phyloP scores from a whole-genome alignment of 495 filamentous ascomycete genomes.

The Clavariopsis aquatica region DNA sequence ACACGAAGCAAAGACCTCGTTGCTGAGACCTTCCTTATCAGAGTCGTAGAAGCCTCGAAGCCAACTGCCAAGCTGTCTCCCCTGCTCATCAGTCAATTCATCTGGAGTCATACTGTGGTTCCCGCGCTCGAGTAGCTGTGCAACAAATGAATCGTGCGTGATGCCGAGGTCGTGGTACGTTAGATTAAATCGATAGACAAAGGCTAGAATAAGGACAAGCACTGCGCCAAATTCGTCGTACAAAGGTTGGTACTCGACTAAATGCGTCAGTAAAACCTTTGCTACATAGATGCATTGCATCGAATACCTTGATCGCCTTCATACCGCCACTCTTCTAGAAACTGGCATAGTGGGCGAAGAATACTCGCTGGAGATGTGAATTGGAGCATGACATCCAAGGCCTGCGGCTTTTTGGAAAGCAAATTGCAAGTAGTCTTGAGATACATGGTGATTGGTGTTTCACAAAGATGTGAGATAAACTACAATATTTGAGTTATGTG shows the following conservation, averaged over 20 bases:
- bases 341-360: constrained; percentile 77
- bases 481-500: too few species aligned
- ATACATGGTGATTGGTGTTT: constrained; percentile 85
- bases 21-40: constrained; percentile 67
- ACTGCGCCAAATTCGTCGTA: constrained; percentile 96
- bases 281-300: background rate
- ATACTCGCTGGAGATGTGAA: constrained; percentile 77
- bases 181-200: constrained; percentile 81
- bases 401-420: constrained; percentile 73
- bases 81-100: constrained; percentile 70
- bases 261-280: constrained; percentile 6
- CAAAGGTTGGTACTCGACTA: constrained; percentile 87
- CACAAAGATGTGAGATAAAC: constrained; percentile 77
- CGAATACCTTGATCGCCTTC: constrained; percentile 77
- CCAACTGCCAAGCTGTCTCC: constrained; percentile 78
- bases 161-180: constrained; percentile 67
- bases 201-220: constrained; percentile 76
- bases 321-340: constrained; percentile 87
- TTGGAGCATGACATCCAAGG: constrained; percentile 81
- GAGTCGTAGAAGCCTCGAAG: constrained; percentile 83
- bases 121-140: constrained; percentile 70
- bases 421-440: constrained; percentile 80
- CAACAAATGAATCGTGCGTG: constrained; percentile 69
- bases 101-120: constrained; percentile 62
- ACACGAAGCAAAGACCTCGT: constrained; percentile 89